These are phyloP conservation scores for Suhomyces coccinellae DNA, from an alignment of 1,139 yeast genomes.

Conservation along the genomic window DNA sequence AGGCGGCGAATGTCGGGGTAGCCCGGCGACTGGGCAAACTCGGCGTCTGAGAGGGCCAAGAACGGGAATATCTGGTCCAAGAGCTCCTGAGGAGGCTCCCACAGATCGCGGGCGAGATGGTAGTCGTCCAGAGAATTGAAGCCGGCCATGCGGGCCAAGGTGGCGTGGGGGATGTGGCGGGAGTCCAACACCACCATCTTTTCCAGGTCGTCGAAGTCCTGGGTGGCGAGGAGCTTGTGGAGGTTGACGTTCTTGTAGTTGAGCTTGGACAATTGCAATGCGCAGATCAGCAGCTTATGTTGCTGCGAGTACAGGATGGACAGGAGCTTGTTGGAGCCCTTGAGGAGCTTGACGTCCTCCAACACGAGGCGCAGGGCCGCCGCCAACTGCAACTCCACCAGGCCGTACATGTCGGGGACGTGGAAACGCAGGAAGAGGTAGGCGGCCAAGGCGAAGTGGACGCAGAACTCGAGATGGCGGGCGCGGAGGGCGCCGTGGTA, in stretches of 20 bases:
- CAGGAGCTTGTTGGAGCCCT: conserved; percentile 27
- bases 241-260: conserved; percentile 25
- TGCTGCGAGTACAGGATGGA: conserved; percentile 32
- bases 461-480: conserved; percentile 31
- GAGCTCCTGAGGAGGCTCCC: conserved; percentile 32
- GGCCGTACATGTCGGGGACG: conserved; percentile 31
- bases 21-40: conserved; percentile 5
- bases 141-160: conserved; percentile 27
- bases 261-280: conserved; percentile 24
- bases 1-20: conserved; percentile 20
- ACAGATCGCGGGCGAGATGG: conserved; percentile 20
- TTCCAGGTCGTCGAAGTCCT: conserved; percentile 15
- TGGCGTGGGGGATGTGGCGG: conserved; percentile 18
- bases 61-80: conserved; percentile 34
- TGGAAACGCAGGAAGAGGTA: conserved; percentile 35
- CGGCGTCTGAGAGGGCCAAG: conserved; percentile 17
- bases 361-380: conserved; percentile 17
- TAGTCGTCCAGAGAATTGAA: conserved; percentile 24
- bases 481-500: conserved; percentile 30
- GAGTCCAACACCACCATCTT: conserved; percentile 14
- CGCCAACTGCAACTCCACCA: conserved; percentile 21
- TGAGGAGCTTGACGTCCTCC: conserved; percentile 25
- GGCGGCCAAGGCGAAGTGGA: conserved; percentile 30
- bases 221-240: conserved; percentile 23
- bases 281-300: conserved; percentile 27